phyloP scores from a whole-genome alignment of 1,139 yeast species.

The Saccharomyces hybrid region DNA sequence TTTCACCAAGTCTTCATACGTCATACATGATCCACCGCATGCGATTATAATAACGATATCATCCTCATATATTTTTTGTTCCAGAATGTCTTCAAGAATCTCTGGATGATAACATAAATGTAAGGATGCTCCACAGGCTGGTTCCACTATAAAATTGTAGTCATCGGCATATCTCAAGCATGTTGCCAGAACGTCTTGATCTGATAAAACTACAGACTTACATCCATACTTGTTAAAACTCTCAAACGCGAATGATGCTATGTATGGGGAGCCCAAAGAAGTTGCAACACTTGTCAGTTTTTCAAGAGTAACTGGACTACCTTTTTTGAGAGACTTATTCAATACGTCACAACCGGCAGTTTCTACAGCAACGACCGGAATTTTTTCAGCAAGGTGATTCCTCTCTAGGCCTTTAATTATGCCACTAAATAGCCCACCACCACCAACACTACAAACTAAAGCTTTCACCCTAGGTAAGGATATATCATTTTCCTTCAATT shows the following conservation, averaged over 20 bases:
- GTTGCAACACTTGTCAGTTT: slow-evolving; percentile 48
- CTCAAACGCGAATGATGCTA: slow-evolving; percentile 40
- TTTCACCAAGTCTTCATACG: neutral
- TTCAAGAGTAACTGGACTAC: slow-evolving; percentile 37
- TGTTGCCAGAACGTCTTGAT: slow-evolving; percentile 45
- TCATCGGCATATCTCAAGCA: slow-evolving; percentile 42
- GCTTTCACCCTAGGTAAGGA: slow-evolving; percentile 39
- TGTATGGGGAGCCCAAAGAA: slow-evolving; percentile 50
- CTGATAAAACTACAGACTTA: slow-evolving; percentile 42
- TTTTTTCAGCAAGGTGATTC: slow-evolving; percentile 32
- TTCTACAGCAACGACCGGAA: slow-evolving; percentile 47
- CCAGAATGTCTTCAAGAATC: slow-evolving; percentile 30
- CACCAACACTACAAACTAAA: slow-evolving; percentile 59
- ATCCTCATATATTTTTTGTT: slow-evolving; percentile 32
- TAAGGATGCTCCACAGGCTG: slow-evolving; percentile 67
- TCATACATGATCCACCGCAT: slow-evolving; percentile 47
- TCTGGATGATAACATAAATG: slow-evolving; percentile 40
- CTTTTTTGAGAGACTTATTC: slow-evolving; percentile 39
- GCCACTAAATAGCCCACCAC: slow-evolving; percentile 64
- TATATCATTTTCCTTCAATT: slow-evolving; percentile 28
- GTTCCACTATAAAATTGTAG: slow-evolving; percentile 48
- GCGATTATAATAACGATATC: slow-evolving; percentile 52
- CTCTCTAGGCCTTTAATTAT: slow-evolving; percentile 45
- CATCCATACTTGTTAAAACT: slow-evolving; percentile 35
- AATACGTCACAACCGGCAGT: slow-evolving; percentile 53